These are phyloP conservation scores for Xylaria sp. DNA, from an alignment of 2,329 filamentous ascomycete genomes.

Conservation along the genomic window DNA sequence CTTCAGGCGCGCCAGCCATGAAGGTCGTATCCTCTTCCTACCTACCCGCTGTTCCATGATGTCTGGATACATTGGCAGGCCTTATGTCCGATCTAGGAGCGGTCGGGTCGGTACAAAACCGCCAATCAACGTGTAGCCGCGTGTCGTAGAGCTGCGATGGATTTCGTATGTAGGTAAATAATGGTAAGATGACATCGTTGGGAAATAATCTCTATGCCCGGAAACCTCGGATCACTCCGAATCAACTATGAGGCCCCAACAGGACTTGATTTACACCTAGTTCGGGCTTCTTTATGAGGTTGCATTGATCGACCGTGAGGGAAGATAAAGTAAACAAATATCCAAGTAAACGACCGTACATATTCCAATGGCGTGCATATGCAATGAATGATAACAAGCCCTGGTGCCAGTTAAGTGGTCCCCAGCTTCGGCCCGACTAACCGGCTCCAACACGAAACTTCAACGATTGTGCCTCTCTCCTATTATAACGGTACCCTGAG, in stretches of 20 bases:
- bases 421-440: neutral
- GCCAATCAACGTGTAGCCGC: neutral
- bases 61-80: neutral
- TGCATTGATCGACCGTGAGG: no score
- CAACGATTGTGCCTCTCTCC: no score
- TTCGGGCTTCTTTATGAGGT: no score
- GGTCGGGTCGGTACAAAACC: neutral
- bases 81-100: neutral
- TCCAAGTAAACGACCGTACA: no score
- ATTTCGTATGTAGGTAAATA: neutral
- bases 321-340: no score
- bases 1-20: constrained; percentile 35
- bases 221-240: no score
- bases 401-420: neutral
- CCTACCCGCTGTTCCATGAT: neutral
- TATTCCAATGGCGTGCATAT: neutral
- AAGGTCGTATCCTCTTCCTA: neutral
- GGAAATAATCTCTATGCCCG: no score
- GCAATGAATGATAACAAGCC: neutral
- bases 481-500: no score
- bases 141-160: neutral
- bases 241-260: no score
- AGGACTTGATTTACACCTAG: no score
- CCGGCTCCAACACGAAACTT: neutral
- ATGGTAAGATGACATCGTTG: no score